phyloP scores from a whole-genome alignment of 345 rosid genomes.

The Linum lewisii region DNA sequence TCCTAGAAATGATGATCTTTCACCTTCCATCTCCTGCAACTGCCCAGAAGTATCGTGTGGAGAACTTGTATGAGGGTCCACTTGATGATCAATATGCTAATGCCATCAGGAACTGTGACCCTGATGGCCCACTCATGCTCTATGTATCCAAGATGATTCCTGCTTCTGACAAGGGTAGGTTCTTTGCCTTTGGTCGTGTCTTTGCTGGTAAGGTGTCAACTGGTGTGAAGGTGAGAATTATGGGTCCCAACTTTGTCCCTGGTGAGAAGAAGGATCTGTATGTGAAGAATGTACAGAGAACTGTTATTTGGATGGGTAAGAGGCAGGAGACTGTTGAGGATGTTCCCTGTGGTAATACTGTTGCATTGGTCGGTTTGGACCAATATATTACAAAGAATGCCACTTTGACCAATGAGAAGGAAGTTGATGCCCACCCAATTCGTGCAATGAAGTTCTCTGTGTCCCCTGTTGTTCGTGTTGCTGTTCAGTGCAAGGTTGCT shows the following conservation, averaged over 20 bases:
- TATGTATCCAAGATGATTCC: slow-evolving; percentile 91
- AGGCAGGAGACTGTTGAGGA: slow-evolving; percentile 77
- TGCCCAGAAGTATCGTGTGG: slow-evolving; percentile 77
- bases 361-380: slow-evolving; percentile 75
- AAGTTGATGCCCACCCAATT: slow-evolving; percentile 77
- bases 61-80: slow-evolving; percentile 82
- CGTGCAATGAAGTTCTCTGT: slow-evolving; percentile 92
- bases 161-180: slow-evolving; percentile 82
- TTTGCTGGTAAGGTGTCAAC: slow-evolving; percentile 65
- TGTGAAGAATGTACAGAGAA: slow-evolving; percentile 58
- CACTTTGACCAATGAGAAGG: slow-evolving; percentile 70
- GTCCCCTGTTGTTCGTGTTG: slow-evolving; percentile 82
- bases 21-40: slow-evolving; percentile 66
- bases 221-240: slow-evolving; percentile 74
- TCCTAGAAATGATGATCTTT: slow-evolving; percentile 78
- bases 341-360: slow-evolving; percentile 88
- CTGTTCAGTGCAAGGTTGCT: slow-evolving; percentile 80
- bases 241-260: slow-evolving; percentile 85
- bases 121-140: slow-evolving; percentile 77
- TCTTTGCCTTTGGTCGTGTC: slow-evolving; percentile 83
- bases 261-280: slow-evolving; percentile 79
- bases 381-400: slow-evolving; percentile 76
- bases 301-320: slow-evolving; percentile 93
- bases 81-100: slow-evolving; percentile 62
- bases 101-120: slow-evolving; percentile 74